Evolutionary conservation across 1,139 yeast genomes (phyloP).

Genomic region (Kodamaea suecica): DNA sequence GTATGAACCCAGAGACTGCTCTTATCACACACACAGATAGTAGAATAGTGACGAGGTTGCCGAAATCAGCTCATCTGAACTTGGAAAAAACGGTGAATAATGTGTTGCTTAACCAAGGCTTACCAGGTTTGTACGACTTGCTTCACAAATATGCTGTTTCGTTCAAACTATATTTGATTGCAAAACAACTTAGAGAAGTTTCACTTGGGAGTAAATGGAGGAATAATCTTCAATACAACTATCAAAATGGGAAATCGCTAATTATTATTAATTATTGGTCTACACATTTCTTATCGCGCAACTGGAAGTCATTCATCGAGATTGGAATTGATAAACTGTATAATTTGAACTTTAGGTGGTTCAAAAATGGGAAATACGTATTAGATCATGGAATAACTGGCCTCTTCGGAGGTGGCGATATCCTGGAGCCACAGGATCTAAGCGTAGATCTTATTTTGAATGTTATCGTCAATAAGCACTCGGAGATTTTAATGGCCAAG

Average conservation of each 20-base stretch:
- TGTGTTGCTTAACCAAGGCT: conserved; percentile 49
- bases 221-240: conserved; percentile 63
- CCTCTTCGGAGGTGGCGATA: conserved; percentile 8
- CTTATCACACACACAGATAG: conserved; percentile 25
- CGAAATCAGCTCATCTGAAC: conserved; percentile 36
- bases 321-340: conserved; percentile 59
- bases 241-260: conserved; percentile 58
- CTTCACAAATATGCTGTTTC: conserved; percentile 70
- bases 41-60: conserved; percentile 30
- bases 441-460: conserved; percentile 36
- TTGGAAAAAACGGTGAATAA: conserved; percentile 59
- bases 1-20: conserved; percentile 37
- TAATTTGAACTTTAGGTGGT: conserved; percentile 64
- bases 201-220: conserved; percentile 58
- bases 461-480: conserved; percentile 36
- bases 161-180: conserved; percentile 68
- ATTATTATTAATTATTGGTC: conserved; percentile 74
- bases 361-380: conserved; percentile 45
- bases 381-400: conserved; percentile 20
- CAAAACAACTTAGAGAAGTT: conserved; percentile 57
- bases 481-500: conserved; percentile 29
- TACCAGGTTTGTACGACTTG: conserved; percentile 62
- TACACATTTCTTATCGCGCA: conserved; percentile 35
- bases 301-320: conserved; percentile 53
- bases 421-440: conserved; percentile 25